Evolutionary conservation across 1,139 yeast genomes (phyloP).

Genomic region (Kodamaea sp.): DNA sequence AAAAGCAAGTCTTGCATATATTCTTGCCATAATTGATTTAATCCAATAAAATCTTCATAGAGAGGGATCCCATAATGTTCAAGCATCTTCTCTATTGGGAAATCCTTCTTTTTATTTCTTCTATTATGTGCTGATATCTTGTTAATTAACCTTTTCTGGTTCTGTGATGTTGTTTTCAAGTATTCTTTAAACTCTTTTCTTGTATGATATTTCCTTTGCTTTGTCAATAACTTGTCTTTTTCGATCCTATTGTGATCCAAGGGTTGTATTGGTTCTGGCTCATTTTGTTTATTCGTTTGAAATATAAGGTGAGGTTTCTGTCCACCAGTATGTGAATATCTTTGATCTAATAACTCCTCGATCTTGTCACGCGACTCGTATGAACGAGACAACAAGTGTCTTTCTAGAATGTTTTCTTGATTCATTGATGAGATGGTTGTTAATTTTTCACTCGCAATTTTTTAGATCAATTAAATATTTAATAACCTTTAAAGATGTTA

Average conservation of each 20-base stretch:
- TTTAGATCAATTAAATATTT: too few relatives aligned
- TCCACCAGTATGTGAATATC: constrained; percentile 56
- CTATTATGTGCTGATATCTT: constrained; percentile 30
- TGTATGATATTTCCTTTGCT: constrained; percentile 28
- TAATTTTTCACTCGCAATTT: neutral
- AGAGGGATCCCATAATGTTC: constrained; percentile 42
- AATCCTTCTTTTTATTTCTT: constrained; percentile 15
- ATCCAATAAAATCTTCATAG: constrained; percentile 49
- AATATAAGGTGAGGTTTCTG: constrained; percentile 47
- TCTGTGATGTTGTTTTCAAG: constrained; percentile 31
- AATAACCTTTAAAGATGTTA: neutral
- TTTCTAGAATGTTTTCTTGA: constrained; percentile 46
- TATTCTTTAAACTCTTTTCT: constrained; percentile 45
- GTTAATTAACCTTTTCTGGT: constrained; percentile 36
- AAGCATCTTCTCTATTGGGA: constrained; percentile 28
- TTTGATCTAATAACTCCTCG: constrained; percentile 46
- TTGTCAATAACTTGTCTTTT: constrained; percentile 10
- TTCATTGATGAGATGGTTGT: constrained; percentile 21
- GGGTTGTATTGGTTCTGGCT: constrained; percentile 12
- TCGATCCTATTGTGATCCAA: constrained; percentile 15
- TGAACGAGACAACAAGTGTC: constrained; percentile 49
- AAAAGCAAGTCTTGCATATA: constrained; percentile 58
- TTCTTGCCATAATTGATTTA: constrained; percentile 59
- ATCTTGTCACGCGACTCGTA: constrained; percentile 40
- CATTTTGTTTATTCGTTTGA: constrained; percentile 9